Evolutionary conservation across 352 stramenopile species (phyloP).

Genomic region (Globisporangium heterothallicum): DNA sequence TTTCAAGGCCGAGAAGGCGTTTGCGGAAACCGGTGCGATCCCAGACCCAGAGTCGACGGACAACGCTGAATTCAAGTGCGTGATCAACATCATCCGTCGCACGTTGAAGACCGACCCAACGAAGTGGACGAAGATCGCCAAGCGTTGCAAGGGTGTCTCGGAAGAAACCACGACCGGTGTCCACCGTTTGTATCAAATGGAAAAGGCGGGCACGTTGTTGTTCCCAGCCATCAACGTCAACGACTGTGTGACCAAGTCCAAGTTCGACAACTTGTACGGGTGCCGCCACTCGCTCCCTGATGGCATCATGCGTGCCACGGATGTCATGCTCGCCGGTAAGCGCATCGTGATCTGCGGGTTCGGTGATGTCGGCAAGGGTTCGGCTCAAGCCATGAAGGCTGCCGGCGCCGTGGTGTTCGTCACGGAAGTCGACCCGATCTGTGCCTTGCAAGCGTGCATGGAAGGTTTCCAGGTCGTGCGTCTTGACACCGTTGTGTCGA

Average conservation of each 20-base stretch:
- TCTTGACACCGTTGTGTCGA: slow-evolving; percentile 86
- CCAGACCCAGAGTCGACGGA: slow-evolving; percentile 93
- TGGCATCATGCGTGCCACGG: slow-evolving; percentile 98
- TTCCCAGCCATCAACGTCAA: slow-evolving; percentile 99
- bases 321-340: slow-evolving; percentile 99
- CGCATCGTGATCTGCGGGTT: slow-evolving; percentile 97
- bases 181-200: slow-evolving; percentile 98
- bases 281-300: slow-evolving; percentile 98
- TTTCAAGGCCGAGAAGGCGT: slow-evolving; percentile 95
- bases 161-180: slow-evolving; percentile 99
- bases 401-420: slow-evolving; percentile 96
- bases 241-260: slow-evolving; percentile 99
- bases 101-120: slow-evolving; percentile 92
- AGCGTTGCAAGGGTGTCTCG: slow-evolving; percentile 94
- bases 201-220: slow-evolving; percentile 93
- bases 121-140: slow-evolving; percentile 97
- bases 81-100: slow-evolving; percentile 95
- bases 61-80: slow-evolving; percentile 98
- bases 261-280: slow-evolving; percentile 99
- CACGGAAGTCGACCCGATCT: slow-evolving; percentile 98
- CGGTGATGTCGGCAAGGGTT: slow-evolving; percentile 98
- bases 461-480: slow-evolving; percentile 96
- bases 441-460: slow-evolving; percentile 97
- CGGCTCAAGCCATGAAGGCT: slow-evolving; percentile 95
- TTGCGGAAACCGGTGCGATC: slow-evolving; percentile 91